These are phyloP conservation scores for Candida ipomoeae DNA, from an alignment of 805 yeast species.

Conservation along the genomic window DNA sequence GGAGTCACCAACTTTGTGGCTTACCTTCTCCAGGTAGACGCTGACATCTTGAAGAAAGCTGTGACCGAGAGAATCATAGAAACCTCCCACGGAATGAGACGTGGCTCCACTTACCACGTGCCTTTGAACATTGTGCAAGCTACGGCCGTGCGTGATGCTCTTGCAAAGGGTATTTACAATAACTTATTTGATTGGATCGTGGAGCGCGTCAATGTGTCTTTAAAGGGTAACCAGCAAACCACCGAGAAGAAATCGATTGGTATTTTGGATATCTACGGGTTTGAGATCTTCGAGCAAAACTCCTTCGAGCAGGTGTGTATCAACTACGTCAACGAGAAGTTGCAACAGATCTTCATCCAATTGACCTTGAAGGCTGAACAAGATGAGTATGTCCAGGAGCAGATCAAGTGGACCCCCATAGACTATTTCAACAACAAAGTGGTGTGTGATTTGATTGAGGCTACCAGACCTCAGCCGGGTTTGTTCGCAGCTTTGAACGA, in stretches of 20 bases:
- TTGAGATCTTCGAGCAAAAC: conserved; percentile 92
- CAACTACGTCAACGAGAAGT: conserved; percentile 91
- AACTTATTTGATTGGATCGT: conserved; percentile 97
- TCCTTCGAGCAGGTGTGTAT: conserved; percentile 94
- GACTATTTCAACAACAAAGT: conserved; percentile 93
- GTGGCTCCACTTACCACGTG: conserved; percentile 92
- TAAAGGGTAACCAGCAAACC: conserved; percentile 42
- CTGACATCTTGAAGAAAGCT: conserved; percentile 60
- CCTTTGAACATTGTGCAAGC: conserved; percentile 93
- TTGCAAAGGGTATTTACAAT: conserved; percentile 90
- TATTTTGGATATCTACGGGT: conserved; percentile 92
- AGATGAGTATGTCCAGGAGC: conserved; percentile 93
- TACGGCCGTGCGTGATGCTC: conserved; percentile 88
- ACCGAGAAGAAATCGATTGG: conserved; percentile 68
- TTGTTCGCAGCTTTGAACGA: conserved; percentile 94
- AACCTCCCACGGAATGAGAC: conserved; percentile 80
- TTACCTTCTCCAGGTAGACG: conserved; percentile 77
- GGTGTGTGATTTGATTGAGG: conserved; percentile 95
- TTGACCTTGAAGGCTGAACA: conserved; percentile 95
- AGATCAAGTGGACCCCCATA: conserved; percentile 96
- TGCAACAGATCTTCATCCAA: conserved; percentile 95
- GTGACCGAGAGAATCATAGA: conserved; percentile 80
- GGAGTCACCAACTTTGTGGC: conserved; percentile 95
- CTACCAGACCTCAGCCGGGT: conserved; percentile 86
- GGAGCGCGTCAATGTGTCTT: conserved; percentile 77